Evolutionary conservation across 768 basidiomycete species (phyloP), one percentile per base, ranked within the genome.

Genomic region (Aureoboletus auriporus): DNA sequence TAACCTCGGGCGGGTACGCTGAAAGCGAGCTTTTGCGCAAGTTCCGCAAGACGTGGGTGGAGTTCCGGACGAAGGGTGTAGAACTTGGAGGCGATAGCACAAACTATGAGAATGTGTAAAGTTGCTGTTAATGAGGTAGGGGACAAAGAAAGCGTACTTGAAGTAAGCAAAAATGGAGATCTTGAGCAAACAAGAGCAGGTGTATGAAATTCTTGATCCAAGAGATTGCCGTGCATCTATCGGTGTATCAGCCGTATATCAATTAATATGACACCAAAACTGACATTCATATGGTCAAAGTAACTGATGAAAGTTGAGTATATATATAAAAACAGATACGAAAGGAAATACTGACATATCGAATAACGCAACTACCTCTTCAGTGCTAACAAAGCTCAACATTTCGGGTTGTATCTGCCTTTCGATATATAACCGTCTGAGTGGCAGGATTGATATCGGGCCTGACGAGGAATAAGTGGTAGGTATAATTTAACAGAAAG

Each of bases 131-230:
- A 30, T 13, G 33, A 43, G 31, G 28, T 23, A 38, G 14, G 37
- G 20, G 20, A 23, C 20, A 33, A 10, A 58, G 43, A 38, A 27
- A 16, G 78, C 84, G 50, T 59, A 89, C 89, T 89, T 16, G 93
- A 92, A 14, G 96, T 98, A 47, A 98, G 77, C 40, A 99, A 70
- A 70, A 99, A 97, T 0, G 95, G 95, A 33, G 90, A 93, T 20
- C 96, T 83, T 26, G 90, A 92, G 61, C 94, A 94, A 13, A 97
- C 90, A 33, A 96, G 78, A 4, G 91, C 82, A 1, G 95, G 93
- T 0, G 95, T 96, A 67, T 98, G 96, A 67, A 95, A 93, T 42
- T 87, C 80, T 36, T 79, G 78, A 58, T 95, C 91, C 42, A 99
- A 70, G 41, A 97, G 70, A 46, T 85, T 84, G 47, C 83, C 83